A percentile compares a stretch with the other conserved stretches of the same genome.
These are phyloP conservation scores for Penicillium sp. DNA, from an alignment of 2,329 filamentous ascomycete species.

Conservation along the genomic window DNA sequence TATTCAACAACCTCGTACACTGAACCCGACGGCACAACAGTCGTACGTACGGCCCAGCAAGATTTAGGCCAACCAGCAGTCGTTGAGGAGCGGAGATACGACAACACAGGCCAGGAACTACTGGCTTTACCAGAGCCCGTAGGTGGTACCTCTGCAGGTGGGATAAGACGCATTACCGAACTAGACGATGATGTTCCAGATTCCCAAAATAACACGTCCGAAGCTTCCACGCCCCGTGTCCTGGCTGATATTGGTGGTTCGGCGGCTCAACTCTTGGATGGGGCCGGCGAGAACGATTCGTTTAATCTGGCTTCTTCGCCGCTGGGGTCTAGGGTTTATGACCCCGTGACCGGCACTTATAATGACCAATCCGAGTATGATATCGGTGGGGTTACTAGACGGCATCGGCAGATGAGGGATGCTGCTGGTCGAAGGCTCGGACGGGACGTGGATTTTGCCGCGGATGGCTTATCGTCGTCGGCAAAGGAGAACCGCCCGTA, in stretches of 20 bases:
- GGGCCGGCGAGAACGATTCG: conserved; percentile 7
- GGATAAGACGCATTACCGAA: conserved; percentile 29
- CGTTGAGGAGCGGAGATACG: conserved; percentile 35
- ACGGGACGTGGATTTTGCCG: conserved; percentile 13
- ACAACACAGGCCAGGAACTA: conserved; percentile 32
- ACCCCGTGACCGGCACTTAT: conserved; percentile 17
- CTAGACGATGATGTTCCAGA: conserved; percentile 22
- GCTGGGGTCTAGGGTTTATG: conserved; percentile 13
- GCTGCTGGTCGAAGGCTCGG: conserved; percentile 2
- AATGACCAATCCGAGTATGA: conserved; percentile 19
- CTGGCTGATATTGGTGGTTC: conserved; percentile 7
- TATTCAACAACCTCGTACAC: conserved; percentile 34
- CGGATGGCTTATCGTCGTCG: conserved; percentile 1
- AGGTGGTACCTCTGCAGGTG: conserved; percentile 19
- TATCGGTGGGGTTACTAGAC: conserved; percentile 8
- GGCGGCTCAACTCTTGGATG: conserved; percentile 6
- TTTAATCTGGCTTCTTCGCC: conserved; percentile 10
- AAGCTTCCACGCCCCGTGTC: neutral
- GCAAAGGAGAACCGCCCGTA: conserved; percentile 11
- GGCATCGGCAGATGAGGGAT: conserved; percentile 12
- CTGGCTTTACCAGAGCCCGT: conserved; percentile 11
- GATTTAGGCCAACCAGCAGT: conserved; percentile 34
- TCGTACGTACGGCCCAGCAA: conserved; percentile 34
- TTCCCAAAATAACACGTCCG: neutral
- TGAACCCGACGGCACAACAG: conserved; percentile 31